Base-by-base conservation (phyloP, 768 basidiomycete species). In the Lyophyllum decastes region DNA sequence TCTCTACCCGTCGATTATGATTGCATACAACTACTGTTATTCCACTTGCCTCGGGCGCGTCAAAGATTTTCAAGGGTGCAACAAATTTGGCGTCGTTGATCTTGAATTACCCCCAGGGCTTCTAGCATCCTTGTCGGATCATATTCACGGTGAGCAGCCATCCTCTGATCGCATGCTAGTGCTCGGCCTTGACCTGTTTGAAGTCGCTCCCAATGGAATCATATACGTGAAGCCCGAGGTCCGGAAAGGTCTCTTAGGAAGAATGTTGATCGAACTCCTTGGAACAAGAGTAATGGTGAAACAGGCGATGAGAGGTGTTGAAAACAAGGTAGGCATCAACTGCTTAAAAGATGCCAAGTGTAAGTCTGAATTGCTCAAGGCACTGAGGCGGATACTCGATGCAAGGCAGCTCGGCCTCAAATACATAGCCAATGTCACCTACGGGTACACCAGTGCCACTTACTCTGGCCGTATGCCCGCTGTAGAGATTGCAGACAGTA, bases 241-340 rank as follows among this genome's bases (percentile, higher is more conserved):
- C 2, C 84, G 97, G 21, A 89, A 86, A 67, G 94, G 94, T 17
- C 78, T 97, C 5, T 76, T 99, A 10, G 86, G 87, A 2, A 87
- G 95, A 59, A 98, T 99, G 96, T 77, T 99, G 61, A 82, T 81
- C 3, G 97, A 99, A 72, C 76, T 98, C 2, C 76, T 99, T 61
- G 93, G 98, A 52, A 98, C 96, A 17, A 82, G 97, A 53, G 92
- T 98, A 4, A 98, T 99, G 97, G 90, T 99, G 24, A 99, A 98
- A 69, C 89, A 94, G 61, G 94, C 92, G 2, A 95, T 97, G 95
- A 98, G 98, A 70, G 76, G 80, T 22, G 82, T 82, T 8, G 84
- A 83, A 49, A 74, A 97, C 69, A 94, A 92, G 76, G 95, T 90
- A 49, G 52, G 65, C 49, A 22, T 35, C 30, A 6, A 26, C n/a